Conservation (phyloP, 495 filamentous ascomycete species). For the Parathielavia appendiculata region DNA sequence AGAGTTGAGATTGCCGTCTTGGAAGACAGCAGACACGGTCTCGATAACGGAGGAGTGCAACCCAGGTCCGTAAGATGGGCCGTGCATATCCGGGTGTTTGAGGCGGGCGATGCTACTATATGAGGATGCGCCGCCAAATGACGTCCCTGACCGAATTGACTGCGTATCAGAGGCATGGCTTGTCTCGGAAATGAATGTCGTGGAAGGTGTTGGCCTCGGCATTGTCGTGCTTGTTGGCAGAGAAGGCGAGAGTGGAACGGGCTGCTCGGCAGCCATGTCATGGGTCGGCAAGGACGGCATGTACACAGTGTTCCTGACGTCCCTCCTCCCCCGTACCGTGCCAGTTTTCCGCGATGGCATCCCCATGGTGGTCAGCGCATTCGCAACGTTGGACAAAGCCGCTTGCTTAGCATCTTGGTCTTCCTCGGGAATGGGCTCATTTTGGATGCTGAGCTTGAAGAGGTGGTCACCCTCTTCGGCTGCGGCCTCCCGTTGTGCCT, state of each 20-base stretch:
- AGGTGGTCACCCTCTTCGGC: constrained; percentile 60
- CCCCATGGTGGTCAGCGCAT: constrained; percentile 59
- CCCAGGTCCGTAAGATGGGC: constrained; percentile 62
- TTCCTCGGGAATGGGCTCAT: constrained; percentile 90
- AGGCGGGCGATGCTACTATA: constrained; percentile 48
- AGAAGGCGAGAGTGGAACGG: constrained; percentile 44
- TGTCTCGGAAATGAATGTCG: constrained; percentile 47
- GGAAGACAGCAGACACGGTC: constrained; percentile 79
- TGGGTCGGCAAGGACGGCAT: constrained; percentile 49
- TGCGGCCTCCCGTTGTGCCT: constrained; percentile 73
- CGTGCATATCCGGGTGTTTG: constrained; percentile 77
- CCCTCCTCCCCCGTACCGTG: constrained; percentile 80
- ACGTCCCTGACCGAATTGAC: constrained; percentile 84
- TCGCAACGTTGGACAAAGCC: constrained; percentile 87
- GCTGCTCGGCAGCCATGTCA: constrained; percentile 38
- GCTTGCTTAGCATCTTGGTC: constrained; percentile 75
- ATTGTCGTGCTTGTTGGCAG: constrained; percentile 33
- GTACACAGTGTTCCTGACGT: constrained; percentile 85
- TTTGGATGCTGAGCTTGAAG: constrained; percentile 88
- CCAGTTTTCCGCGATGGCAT: constrained; percentile 61
- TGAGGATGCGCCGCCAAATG: constrained; percentile 48
- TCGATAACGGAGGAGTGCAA: constrained; percentile 90
- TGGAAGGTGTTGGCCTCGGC: constrained; percentile 38
- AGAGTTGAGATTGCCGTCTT: constrained; percentile 63
- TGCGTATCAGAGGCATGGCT: constrained; percentile 74